Evolutionary conservation across 2,329 filamentous ascomycete species (phyloP).

Genomic region (Penicillium glabrum): DNA sequence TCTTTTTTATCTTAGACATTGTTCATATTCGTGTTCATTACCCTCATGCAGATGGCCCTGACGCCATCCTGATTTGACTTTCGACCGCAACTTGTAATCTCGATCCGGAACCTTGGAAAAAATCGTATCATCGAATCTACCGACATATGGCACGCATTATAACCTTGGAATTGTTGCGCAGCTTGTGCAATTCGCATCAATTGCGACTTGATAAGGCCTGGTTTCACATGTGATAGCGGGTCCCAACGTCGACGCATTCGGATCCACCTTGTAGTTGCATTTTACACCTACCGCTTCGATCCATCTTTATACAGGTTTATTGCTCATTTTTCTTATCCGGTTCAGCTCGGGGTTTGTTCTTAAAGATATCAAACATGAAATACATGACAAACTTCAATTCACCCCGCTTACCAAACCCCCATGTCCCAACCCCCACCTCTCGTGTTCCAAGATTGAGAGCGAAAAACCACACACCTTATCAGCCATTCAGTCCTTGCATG

Average conservation of each 20-base stretch:
- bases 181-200: background rate
- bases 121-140: background rate
- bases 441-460: background rate
- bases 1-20: no score
- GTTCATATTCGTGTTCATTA: background rate
- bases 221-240: constrained; percentile 36
- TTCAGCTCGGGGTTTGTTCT: background rate
- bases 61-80: constrained; percentile 10
- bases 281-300: no score
- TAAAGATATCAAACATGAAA: no score
- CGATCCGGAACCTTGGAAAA: background rate
- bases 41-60: constrained; percentile 6
- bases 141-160: background rate
- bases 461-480: constrained; percentile 8
- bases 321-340: background rate
- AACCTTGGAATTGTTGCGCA: background rate
- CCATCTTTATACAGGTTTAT: no score
- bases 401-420: background rate
- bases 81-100: background rate
- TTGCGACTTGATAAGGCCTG: constrained; percentile 18
- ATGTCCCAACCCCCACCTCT: background rate
- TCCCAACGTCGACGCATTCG: constrained; percentile 22
- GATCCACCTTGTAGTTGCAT: constrained; percentile 6
- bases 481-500: constrained; percentile 5
- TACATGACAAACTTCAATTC: no score